Conservation (phyloP, 495 filamentous ascomycete species). For the Annulohypoxylon stygium region DNA sequence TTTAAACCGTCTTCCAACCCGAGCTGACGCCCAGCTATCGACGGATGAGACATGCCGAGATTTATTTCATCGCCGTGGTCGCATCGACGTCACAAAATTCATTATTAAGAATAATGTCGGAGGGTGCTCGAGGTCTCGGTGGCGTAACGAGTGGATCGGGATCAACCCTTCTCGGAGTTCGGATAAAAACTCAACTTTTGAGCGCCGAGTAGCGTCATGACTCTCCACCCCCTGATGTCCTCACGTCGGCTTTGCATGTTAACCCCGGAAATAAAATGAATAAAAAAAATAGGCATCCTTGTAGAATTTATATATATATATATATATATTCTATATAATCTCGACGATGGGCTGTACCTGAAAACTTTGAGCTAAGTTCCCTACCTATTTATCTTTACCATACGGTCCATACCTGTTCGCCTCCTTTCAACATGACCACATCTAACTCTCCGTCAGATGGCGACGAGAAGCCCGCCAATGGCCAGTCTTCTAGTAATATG, state of each 20-base stretch:
- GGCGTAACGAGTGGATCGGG: neutral
- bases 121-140: neutral
- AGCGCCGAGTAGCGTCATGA: constrained; percentile 14
- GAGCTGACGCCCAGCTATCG: neutral
- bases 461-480: constrained; percentile 25
- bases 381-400: neutral
- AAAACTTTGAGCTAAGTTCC: neutral
- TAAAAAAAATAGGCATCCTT: neutral
- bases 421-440: neutral
- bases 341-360: neutral
- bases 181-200: constrained; percentile 15
- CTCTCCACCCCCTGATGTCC: constrained; percentile 2
- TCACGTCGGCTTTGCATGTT: neutral
- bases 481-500: constrained; percentile 1
- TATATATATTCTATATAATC: neutral
- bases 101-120: neutral
- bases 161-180: constrained; percentile 22
- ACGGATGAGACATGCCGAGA: constrained; percentile 18
- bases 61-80: neutral
- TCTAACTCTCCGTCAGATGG: neutral
- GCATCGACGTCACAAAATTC: neutral
- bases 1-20: neutral
- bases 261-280: neutral
- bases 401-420: too few relatives aligned
- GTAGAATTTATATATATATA: neutral